Percentiles rank a stretch among this genome's conserved stretches.
phyloP scores from a whole-genome alignment of 768 basidiomycete species.

The Galerina sulciceps region DNA sequence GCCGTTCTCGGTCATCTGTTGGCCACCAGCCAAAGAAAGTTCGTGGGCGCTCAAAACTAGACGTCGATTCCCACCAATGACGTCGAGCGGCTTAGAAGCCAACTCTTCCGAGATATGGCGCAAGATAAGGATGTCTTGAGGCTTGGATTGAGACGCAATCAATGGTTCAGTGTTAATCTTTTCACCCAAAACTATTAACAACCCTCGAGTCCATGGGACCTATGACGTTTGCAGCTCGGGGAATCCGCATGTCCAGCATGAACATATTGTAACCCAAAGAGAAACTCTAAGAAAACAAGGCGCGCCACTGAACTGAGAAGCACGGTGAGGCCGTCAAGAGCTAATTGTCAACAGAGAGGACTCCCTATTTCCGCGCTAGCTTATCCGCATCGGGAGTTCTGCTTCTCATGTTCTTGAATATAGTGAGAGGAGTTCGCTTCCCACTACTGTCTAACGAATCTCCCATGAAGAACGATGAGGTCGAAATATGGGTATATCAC shows the following conservation, averaged over 20 bases:
- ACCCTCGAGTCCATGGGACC: too few relatives aligned
- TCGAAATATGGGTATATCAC: neutral
- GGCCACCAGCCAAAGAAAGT: neutral
- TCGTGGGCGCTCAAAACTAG: neutral
- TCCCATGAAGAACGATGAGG: neutral
- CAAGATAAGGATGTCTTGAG: neutral
- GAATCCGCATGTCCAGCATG: too few relatives aligned
- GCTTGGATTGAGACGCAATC: neutral
- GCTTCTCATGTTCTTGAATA: constrained; percentile 7
- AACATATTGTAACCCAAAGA: too few relatives aligned
- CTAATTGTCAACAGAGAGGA: too few relatives aligned
- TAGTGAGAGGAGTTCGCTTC: neutral
- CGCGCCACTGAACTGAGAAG: too few relatives aligned
- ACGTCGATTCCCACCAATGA: constrained; percentile 2
- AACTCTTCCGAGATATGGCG: neutral
- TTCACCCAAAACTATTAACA: too few relatives aligned
- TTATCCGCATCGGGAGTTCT: constrained; percentile 8
- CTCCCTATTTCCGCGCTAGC: constrained; percentile 6
- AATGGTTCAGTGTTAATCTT: neutral
- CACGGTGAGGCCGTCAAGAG: too few relatives aligned
- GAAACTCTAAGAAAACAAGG: too few relatives aligned
- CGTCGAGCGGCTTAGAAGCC: constrained; percentile 9
- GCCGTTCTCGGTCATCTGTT: neutral
- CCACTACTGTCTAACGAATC: neutral
- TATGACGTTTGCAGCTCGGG: too few relatives aligned